Conservation (phyloP, 805 yeast species). For the Metschnikowia chrysomelidarum region DNA sequence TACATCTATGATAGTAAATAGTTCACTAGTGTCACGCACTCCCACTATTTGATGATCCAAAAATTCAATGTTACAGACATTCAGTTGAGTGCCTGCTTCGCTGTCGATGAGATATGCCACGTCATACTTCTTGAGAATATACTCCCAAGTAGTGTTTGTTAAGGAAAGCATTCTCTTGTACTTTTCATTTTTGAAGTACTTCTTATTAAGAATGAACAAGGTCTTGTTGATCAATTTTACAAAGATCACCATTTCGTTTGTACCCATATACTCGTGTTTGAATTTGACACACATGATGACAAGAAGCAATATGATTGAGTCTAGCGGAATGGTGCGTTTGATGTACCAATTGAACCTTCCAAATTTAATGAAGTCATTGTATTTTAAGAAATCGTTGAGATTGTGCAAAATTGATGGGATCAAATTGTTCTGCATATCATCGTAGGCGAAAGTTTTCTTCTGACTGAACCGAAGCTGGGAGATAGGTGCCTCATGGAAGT, state of each 20-base stretch:
- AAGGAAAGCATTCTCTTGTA: conserved; percentile 45
- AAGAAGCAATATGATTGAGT: conserved; percentile 51
- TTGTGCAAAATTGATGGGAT: conserved; percentile 58
- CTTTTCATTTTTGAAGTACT: conserved; percentile 47
- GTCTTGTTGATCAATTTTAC: conserved; percentile 43
- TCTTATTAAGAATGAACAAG: conserved; percentile 40
- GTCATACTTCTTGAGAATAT: conserved; percentile 34
- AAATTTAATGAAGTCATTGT: conserved; percentile 50
- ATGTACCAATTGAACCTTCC: conserved; percentile 61
- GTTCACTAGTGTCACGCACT: conserved; percentile 37
- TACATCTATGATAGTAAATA: conserved; percentile 43
- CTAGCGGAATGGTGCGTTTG: conserved; percentile 58
- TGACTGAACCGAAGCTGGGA: conserved; percentile 37
- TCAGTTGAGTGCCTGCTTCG: conserved; percentile 22
- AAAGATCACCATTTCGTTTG: conserved; percentile 36
- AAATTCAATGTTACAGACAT: conserved; percentile 27
- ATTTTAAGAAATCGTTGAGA: conserved; percentile 52
- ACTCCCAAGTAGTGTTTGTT: conserved; percentile 44
- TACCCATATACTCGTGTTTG: conserved; percentile 40
- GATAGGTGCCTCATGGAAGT: conserved; percentile 36
- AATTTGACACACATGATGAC: conserved; percentile 54
- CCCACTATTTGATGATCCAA: conserved; percentile 43
- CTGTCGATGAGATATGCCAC: conserved; percentile 30
- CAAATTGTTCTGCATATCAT: conserved; percentile 50
- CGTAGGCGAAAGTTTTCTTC: conserved; percentile 45